These are phyloP conservation scores for Mariannaea sp. DNA, from an alignment of 2,329 filamentous ascomycete genomes.

Conservation along the genomic window DNA sequence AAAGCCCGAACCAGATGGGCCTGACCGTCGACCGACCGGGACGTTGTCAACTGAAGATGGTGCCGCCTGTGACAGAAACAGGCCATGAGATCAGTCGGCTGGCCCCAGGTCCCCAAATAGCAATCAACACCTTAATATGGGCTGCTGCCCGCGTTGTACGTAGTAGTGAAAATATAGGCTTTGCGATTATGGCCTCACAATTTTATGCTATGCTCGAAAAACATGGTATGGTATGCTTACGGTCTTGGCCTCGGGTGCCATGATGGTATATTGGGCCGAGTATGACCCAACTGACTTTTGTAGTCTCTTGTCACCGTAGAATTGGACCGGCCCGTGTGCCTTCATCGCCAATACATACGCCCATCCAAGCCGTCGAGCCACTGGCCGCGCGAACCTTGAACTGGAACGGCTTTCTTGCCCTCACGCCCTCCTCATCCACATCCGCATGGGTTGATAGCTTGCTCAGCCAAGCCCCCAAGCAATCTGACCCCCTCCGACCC, in stretches of 20 bases:
- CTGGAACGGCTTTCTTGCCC: neutral
- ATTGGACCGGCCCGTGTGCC: neutral
- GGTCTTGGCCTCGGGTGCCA: neutral
- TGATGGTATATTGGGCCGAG: neutral
- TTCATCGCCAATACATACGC: constrained; percentile 4
- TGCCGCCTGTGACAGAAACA: constrained; percentile 4
- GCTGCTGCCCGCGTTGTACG: too few relatives aligned
- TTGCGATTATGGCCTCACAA: neutral
- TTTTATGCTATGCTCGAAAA: constrained; percentile 10
- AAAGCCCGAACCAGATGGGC: constrained; percentile 4
- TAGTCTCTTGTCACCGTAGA: neutral
- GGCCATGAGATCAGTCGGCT: constrained; percentile 6
- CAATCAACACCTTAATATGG: constrained; percentile 3
- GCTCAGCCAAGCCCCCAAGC: constrained; percentile 12
- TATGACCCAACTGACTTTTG: constrained; percentile 4
- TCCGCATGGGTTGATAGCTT: constrained; percentile 21
- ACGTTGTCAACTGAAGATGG: constrained; percentile 15
- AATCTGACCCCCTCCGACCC: constrained; percentile 12
- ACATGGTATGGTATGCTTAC: constrained; percentile 4
- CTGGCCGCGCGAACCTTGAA: neutral
- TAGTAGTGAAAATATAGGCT: too few relatives aligned
- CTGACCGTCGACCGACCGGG: constrained; percentile 8
- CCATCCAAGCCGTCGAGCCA: constrained; percentile 1
- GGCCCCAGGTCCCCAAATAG: constrained; percentile 15
- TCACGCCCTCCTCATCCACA: constrained; percentile 8